phyloP scores from a whole-genome alignment of 225 moss, liverwort and hornwort genomes.

The Ulota crispa region DNA sequence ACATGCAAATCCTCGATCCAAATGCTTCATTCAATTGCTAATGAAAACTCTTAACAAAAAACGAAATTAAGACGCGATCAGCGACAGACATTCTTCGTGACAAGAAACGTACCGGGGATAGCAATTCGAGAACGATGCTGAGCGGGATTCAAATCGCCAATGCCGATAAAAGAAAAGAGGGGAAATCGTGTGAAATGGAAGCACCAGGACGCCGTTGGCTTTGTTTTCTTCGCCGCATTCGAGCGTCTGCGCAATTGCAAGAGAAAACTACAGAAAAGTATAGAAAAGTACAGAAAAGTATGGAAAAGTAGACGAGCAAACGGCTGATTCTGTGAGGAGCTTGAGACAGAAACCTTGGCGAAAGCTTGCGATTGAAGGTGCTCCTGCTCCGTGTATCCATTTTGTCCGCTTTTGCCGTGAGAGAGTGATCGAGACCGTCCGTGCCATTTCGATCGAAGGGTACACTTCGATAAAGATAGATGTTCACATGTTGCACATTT shows the following conservation, averaged over 20 bases:
- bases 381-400: neutral
- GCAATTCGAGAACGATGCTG: neutral
- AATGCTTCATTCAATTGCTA: neutral
- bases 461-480: rapidly evolving
- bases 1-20: neutral
- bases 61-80: neutral
- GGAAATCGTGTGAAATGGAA: neutral
- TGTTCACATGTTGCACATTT: neutral
- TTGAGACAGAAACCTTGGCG: neutral
- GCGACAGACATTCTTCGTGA: too few relatives aligned
- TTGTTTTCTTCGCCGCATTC: neutral
- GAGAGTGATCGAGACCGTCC: neutral
- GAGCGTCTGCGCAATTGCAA: too few relatives aligned
- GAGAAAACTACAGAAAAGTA: too few relatives aligned
- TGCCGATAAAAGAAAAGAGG: neutral
- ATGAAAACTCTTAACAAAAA: neutral
- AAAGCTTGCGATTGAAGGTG: neutral
- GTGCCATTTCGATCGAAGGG: neutral
- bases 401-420: neutral
- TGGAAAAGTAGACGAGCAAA: too few relatives aligned
- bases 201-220: neutral
- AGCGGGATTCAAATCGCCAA: conserved; percentile 16
- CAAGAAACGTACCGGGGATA: neutral
- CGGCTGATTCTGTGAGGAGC: neutral
- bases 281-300: too few relatives aligned